Evolutionary conservation across 1,139 yeast species (phyloP), one percentile per base, ranked within the genome.

Genomic region (Ogataea hybrid): DNA sequence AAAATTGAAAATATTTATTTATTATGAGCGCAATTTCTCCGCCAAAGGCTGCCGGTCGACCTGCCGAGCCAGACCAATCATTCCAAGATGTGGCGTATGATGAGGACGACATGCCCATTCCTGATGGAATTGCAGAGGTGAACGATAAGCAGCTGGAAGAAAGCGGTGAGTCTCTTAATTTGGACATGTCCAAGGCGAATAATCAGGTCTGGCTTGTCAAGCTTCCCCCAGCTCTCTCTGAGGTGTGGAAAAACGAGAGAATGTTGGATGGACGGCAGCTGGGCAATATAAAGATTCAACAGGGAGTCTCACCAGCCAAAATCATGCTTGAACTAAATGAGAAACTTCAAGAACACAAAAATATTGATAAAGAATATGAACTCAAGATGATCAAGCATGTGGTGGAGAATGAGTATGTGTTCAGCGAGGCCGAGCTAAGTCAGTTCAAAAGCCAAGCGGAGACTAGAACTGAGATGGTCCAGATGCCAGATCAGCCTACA

Each of bases 141-240:
- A 59, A 61, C 34, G 64, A 59, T 36, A 53, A 54, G n/a, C 54
- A 59, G 39, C 46, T 62, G 11, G 56, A 56, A 16, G 54, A 56
- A 28, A 48, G 43, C 35, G 63, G 79, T 45, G 89, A 83, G 58
- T 71, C 84, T 2, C 66, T 84, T 38, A 85, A 84, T 58, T 65
- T 84, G 69, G 79, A 82, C 55, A 58, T 84, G 36, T 50, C 65
- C 6, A 64, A 67, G 23, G 77, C 81, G 9, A 68, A 66, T 36
- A 81, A 80, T 53, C 88, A 88, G 56, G 83, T 92, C 32, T 92
- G 98, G 98, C 70, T 92, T 22, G 96, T 92, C 21, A 79, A 95
- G 54, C 68, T 92, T 54, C 97, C 98, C 4, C 79, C 86, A 57
- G 89, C 88, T 58, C 70, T 92, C 48, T 85, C 95, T 37, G 89